A percentile compares a stretch with the other conserved stretches of the same genome.
phyloP scores from a whole-genome alignment of 2,329 filamentous ascomycete species.

The Cylindrodendrum hubeiense region DNA sequence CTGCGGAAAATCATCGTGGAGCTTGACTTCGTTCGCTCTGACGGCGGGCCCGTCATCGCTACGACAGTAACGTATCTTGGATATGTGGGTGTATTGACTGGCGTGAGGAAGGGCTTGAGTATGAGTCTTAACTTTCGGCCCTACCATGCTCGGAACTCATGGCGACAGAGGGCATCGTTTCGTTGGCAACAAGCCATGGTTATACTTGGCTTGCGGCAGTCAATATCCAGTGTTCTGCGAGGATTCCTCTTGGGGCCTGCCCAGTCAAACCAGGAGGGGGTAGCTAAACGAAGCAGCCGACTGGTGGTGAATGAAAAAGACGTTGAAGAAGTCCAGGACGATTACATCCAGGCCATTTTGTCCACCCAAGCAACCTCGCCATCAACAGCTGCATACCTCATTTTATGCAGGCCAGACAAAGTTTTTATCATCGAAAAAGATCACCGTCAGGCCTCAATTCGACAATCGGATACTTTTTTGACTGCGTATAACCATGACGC shows the following conservation, averaged over 20 bases:
- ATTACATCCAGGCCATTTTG: constrained; percentile 31
- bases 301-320: background rate
- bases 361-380: constrained; percentile 22
- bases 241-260: constrained; percentile 30
- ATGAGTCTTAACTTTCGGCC: constrained; percentile 62
- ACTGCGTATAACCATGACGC: constrained; percentile 46
- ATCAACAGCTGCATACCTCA: constrained; percentile 47
- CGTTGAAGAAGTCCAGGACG: constrained; percentile 1
- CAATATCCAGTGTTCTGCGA: constrained; percentile 44
- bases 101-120: constrained; percentile 58
- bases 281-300: background rate
- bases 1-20: constrained; percentile 63
- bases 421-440: constrained; percentile 46
- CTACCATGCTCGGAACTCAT: constrained; percentile 42
- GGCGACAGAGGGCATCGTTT: constrained; percentile 35
- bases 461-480: constrained; percentile 38
- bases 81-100: constrained; percentile 63
- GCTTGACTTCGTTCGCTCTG: constrained; percentile 59
- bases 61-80: constrained; percentile 62
- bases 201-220: constrained; percentile 38
- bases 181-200: constrained; percentile 46
- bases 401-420: constrained; percentile 43
- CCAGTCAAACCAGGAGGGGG: rapidly evolving
- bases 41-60: constrained; percentile 53
- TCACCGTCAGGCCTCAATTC: constrained; percentile 33